phyloP scores from a whole-genome alignment of 257 asterid species.

The Solanum peruvianum region DNA sequence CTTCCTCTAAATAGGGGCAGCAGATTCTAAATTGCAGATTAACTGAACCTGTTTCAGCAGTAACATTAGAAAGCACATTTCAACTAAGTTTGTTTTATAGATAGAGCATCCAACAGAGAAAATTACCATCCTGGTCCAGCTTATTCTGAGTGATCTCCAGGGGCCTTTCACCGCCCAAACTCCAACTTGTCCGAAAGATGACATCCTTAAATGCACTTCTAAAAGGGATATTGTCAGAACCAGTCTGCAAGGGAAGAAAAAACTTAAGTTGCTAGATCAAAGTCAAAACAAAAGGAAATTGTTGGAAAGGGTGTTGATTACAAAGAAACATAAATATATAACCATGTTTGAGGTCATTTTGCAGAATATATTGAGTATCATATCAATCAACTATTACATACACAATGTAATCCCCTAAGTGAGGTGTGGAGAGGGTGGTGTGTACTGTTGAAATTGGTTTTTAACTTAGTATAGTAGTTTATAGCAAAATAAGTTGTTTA shows the following conservation, averaged over 20 bases:
- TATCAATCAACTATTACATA: not conserved
- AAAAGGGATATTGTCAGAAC: constrained; percentile 70
- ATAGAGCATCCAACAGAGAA: not conserved
- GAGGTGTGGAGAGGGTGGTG: not conserved
- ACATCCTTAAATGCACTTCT: constrained; percentile 89
- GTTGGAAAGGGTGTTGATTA: not conserved
- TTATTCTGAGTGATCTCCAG: constrained; percentile 23
- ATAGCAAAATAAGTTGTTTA: not conserved
- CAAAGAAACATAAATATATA: not conserved
- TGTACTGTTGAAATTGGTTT: not conserved
- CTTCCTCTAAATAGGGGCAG: constrained; percentile 69
- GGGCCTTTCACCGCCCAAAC: constrained; percentile 33
- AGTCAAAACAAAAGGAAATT: not conserved
- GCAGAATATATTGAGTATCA: not conserved
- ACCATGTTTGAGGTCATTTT: not conserved
- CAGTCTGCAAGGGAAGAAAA: constrained; percentile 44
- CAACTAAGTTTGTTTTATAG: not conserved
- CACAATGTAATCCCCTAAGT: not conserved
- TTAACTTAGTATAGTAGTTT: not conserved
- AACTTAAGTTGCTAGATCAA: not conserved
- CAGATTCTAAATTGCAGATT: constrained; percentile 75
- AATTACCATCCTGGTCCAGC: constrained; percentile 41
- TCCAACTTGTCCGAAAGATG: constrained; percentile 48
- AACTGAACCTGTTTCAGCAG: constrained; percentile 40
- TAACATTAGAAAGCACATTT: not conserved